Conservation (phyloP, 768 basidiomycete genomes). For the Leccinum rimulosum region DNA sequence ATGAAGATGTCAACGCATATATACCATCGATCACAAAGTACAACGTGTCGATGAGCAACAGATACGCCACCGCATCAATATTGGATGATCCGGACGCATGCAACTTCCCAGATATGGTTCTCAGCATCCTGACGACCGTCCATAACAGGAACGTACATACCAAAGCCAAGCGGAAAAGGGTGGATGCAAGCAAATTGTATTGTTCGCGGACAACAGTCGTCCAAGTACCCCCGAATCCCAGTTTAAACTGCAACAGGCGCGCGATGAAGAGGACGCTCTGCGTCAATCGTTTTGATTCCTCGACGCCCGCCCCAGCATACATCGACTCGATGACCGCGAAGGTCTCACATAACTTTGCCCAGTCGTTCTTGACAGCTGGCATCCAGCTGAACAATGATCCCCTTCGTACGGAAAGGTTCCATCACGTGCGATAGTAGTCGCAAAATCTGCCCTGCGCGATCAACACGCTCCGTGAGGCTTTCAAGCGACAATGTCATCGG, state of each 20-base stretch:
- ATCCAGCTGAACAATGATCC: slow-evolving; percentile 49
- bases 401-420: slow-evolving; percentile 54
- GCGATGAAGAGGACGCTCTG: slow-evolving; percentile 55
- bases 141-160: slow-evolving; percentile 37
- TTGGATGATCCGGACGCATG: slow-evolving; percentile 49
- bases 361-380: slow-evolving; percentile 54
- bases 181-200: slow-evolving; percentile 39
- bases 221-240: slow-evolving; percentile 64
- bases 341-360: slow-evolving; percentile 42
- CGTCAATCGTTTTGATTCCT: slow-evolving; percentile 30
- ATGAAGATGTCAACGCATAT: slow-evolving; percentile 7
- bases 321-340: slow-evolving; percentile 41
- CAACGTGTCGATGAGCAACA: slow-evolving; percentile 70
- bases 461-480: slow-evolving; percentile 41
- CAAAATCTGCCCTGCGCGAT: slow-evolving; percentile 62
- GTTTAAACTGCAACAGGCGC: slow-evolving; percentile 69
- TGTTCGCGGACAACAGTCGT: slow-evolving; percentile 47
- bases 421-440: slow-evolving; percentile 68
- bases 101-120: slow-evolving; percentile 35
- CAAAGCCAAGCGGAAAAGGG: slow-evolving; percentile 49
- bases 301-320: slow-evolving; percentile 26
- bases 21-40: slow-evolving; percentile 73
- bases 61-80: slow-evolving; percentile 57
- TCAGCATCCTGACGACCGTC: slow-evolving; percentile 4
- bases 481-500: slow-evolving; percentile 20